Base-by-base conservation (phyloP, 176 grass and related monocot genomes). In the Eragrostis nindensis region DNA sequence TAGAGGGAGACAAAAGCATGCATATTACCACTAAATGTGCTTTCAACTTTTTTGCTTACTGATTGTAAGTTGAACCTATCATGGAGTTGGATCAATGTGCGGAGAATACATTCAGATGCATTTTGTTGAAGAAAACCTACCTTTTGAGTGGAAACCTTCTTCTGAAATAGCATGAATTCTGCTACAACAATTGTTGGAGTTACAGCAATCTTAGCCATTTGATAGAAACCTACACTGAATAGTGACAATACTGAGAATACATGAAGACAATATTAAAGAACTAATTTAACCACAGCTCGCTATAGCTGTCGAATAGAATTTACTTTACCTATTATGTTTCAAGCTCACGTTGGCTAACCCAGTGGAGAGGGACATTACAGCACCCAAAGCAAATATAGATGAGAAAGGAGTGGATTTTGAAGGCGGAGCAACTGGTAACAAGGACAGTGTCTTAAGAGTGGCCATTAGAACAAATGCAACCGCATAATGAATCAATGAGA, bases 131-230 rank as follows among this genome's bases (percentile, higher is more conserved):
- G 62, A 38, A 63, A 76, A 19, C 46, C 22, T 82, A 90, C 94
- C 94, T 97, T 97, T 44, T 87, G 82, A 24, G 63, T 77, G 54
- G 92, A 95, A 52, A 98, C 92, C 71, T 87, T 95, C 83, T 93
- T 98, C 72, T 77, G 82, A 17, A 95, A 82, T 90, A 95, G 63
- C 78, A 91, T 92, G 73, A 98, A 98, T 70, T 98, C 96, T 8
- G 96, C 90, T 9, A 91, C 74, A 65, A 93, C 96, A 80, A 98
- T 98, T 43, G 92, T 95, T 43, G 96, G 96, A 36, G 92, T 95
- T 41, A 98, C 96, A 46, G 88, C 96, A 87, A 95, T 98, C 87
- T 98, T 98, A 77, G 96, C 92, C 96, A 98, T 98, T 81, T 95
- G 96, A 87, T 98, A 98, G 85, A 98, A 98, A 87, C 95, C 95